Evolutionary conservation across 129 eudicot genomes (phyloP).

Genomic region (Flaveria bidentis): DNA sequence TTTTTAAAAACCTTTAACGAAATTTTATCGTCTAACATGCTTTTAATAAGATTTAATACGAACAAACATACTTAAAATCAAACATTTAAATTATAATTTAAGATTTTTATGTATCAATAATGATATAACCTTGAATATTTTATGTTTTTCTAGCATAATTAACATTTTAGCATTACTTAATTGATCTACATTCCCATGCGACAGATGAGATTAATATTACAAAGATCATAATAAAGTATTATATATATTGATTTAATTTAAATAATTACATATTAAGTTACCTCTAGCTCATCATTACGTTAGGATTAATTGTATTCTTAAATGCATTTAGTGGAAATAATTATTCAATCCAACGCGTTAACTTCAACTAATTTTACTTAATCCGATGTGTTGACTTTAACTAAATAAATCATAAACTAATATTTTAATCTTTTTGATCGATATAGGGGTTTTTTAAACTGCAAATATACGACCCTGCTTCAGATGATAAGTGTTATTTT

Average conservation of each 20-base stretch:
- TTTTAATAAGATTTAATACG: too few species aligned
- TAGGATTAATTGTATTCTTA: conserved; percentile 1
- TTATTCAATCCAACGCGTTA: conserved; percentile 15
- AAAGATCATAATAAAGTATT: neutral
- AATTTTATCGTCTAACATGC: too few species aligned
- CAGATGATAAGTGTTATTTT: too few species aligned
- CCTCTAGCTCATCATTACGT: neutral
- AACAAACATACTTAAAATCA: too few species aligned
- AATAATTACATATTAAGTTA: neutral
- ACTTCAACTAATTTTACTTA: too few species aligned
- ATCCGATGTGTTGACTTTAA: conserved; percentile 8
- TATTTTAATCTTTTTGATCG: neutral
- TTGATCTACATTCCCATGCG: neutral
- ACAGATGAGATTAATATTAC: neutral
- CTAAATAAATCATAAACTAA: neutral
- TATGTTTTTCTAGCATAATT: too few species aligned
- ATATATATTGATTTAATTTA: neutral
- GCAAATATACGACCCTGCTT: too few species aligned
- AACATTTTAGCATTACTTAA: neutral
- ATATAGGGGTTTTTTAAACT: neutral
- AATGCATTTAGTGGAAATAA: conserved; percentile 8
- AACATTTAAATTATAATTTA: too few species aligned
- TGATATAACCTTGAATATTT: too few species aligned
- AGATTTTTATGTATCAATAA: too few species aligned
- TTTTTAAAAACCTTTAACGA: too few species aligned